A percentile compares a stretch with the other conserved stretches of the same genome.
Conservation (phyloP, 495 filamentous ascomycete genomes). For the Xylaria scruposa region DNA sequence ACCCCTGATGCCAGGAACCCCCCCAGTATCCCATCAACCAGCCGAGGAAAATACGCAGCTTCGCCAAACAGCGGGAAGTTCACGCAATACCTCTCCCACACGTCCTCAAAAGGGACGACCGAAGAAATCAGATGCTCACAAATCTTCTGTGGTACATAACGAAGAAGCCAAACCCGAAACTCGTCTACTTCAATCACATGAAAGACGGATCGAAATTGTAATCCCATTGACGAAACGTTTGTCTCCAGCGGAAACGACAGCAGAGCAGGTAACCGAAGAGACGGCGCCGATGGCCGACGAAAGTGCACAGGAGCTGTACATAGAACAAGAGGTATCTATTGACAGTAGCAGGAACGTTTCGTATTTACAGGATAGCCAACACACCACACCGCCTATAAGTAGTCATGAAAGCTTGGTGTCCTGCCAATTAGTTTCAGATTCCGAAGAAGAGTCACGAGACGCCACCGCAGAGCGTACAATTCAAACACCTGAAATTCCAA, state of each 20-base stretch:
- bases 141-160: background rate
- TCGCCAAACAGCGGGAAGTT: background rate
- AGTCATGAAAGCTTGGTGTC: background rate
- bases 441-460: background rate
- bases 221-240: slow-evolving; percentile 20
- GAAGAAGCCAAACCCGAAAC: background rate
- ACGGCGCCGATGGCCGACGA: background rate
- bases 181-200: slow-evolving; percentile 1
- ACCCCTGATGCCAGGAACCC: background rate
- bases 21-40: background rate
- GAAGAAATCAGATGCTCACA: background rate
- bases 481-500: background rate
- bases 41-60: background rate
- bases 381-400: background rate
- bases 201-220: slow-evolving; percentile 25
- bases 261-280: background rate
- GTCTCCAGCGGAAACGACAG: background rate
- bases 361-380: background rate
- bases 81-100: background rate
- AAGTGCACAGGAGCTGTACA: background rate
- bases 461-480: background rate
- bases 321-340: background rate
- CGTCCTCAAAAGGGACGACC: slow-evolving; percentile 14
- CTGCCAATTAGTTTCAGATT: background rate
- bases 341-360: background rate